Evolutionary conservation across 192 early-diverging fungal genomes (phyloP).

Genomic region (Phlyctochytrium planicorne): DNA sequence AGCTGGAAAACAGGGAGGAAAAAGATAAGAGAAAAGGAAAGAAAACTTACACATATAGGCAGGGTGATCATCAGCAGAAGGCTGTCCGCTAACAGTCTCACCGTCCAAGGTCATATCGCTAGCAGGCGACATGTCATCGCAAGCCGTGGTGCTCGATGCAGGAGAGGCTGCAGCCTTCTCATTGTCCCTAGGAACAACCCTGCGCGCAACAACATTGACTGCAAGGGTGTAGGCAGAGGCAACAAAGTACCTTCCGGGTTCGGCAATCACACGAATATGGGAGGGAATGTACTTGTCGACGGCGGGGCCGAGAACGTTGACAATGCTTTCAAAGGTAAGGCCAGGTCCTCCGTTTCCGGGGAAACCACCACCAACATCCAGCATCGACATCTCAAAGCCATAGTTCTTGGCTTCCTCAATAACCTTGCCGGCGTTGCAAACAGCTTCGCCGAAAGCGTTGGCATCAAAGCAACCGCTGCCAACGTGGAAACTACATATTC

Average conservation of each 20-base stretch:
- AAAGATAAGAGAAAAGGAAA: background rate
- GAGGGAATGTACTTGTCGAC: slow-evolving; percentile 78
- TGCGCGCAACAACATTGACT: slow-evolving; percentile 88
- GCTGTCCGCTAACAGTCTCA: slow-evolving; percentile 3
- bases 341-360: slow-evolving; percentile 77
- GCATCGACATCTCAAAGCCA: slow-evolving; percentile 67
- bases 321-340: slow-evolving; percentile 83
- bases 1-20: no score
- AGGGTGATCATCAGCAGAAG: slow-evolving; percentile 43
- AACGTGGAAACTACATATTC: slow-evolving; percentile 82
- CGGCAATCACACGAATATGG: slow-evolving; percentile 91
- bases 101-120: background rate
- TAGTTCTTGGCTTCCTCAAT: slow-evolving; percentile 82
- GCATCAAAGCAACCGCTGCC: slow-evolving; percentile 93
- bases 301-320: slow-evolving; percentile 70
- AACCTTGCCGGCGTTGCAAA: slow-evolving; percentile 75
- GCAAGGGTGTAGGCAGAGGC: slow-evolving; percentile 92
- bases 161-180: background rate
- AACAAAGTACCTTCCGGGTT: slow-evolving; percentile 97
- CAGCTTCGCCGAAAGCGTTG: slow-evolving; percentile 85
- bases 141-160: background rate
- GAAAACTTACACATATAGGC: slow-evolving; percentile 62
- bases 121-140: slow-evolving; percentile 1
- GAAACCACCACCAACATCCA: slow-evolving; percentile 88
- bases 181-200: slow-evolving; percentile 60